These are phyloP conservation scores for Tricholoma furcatifolium DNA, from an alignment of 768 basidiomycete species.

Conservation along the genomic window DNA sequence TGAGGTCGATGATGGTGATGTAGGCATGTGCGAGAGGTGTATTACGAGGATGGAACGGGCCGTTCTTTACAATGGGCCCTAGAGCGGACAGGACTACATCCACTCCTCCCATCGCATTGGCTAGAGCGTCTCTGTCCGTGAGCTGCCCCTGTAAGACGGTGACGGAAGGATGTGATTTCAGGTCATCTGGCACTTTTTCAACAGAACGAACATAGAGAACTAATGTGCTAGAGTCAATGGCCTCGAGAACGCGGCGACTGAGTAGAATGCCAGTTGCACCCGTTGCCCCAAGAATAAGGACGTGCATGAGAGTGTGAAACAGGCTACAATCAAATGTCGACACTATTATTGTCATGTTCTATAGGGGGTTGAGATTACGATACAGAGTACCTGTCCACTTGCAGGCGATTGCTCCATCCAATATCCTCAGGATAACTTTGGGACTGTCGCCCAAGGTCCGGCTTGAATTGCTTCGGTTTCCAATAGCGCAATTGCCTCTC, in stretches of 20 bases:
- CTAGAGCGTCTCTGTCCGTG: slow-evolving; percentile 47
- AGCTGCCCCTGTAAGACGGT: slow-evolving; percentile 56
- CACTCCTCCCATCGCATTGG: slow-evolving; percentile 52
- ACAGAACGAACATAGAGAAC: slow-evolving; percentile 66
- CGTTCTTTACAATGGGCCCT: slow-evolving; percentile 42
- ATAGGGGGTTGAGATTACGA: not conserved
- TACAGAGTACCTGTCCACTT: too few relatives aligned
- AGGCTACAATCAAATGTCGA: not conserved
- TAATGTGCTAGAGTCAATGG: slow-evolving; percentile 37
- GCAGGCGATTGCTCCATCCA: too few relatives aligned
- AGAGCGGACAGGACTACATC: slow-evolving; percentile 68
- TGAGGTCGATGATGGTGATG: slow-evolving; percentile 48
- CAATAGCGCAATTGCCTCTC: slow-evolving; percentile 42
- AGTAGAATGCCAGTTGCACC: slow-evolving; percentile 59
- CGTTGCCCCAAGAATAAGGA: slow-evolving; percentile 72
- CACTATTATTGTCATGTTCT: too few relatives aligned
- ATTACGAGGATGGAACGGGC: slow-evolving; percentile 39
- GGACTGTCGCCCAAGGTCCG: slow-evolving; percentile 40
- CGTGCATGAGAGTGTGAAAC: slow-evolving; percentile 28
- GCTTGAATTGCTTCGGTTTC: slow-evolving; percentile 43
- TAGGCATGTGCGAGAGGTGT: slow-evolving; percentile 68
- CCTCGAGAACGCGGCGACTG: slow-evolving; percentile 51
- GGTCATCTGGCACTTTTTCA: slow-evolving; percentile 55
- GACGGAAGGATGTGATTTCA: slow-evolving; percentile 42
- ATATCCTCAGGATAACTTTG: too few relatives aligned